A percentile compares a stretch with the other conserved stretches of the same genome.
Evolutionary conservation across 306 rosid genomes (phyloP).

Genomic region (Bauhinia variegata): DNA sequence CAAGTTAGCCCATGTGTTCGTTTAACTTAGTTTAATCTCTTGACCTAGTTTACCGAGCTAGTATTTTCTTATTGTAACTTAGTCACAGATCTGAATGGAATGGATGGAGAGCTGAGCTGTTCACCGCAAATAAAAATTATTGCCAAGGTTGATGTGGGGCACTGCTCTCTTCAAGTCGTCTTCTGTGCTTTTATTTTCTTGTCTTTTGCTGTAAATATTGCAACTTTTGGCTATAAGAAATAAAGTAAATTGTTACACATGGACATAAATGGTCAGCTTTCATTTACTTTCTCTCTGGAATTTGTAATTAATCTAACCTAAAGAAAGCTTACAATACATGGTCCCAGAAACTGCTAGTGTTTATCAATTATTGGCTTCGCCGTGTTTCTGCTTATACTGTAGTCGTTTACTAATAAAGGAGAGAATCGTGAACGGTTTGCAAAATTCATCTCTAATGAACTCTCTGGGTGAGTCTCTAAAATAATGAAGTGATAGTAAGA

Average conservation of each 20-base stretch:
- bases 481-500: no score
- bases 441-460: no score
- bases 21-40: slow-evolving; percentile 49
- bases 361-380: no score
- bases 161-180: slow-evolving; percentile 36
- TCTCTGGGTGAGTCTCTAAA: no score
- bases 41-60: slow-evolving; percentile 44
- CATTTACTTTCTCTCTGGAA: slow-evolving; percentile 9
- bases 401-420: no score
- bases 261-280: slow-evolving; percentile 26
- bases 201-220: slow-evolving; percentile 36
- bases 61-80: slow-evolving; percentile 32
- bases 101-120: slow-evolving; percentile 48
- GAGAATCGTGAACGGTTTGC: neutral
- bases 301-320: slow-evolving; percentile 3
- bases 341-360: no score
- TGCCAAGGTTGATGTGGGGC: slow-evolving; percentile 43
- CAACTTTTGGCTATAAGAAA: neutral
- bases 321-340: no score
- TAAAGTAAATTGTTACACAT: no score
- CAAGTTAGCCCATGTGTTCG: slow-evolving; percentile 3
- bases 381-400: no score
- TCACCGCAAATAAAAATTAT: slow-evolving; percentile 38
- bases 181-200: slow-evolving; percentile 37
- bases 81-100: slow-evolving; percentile 48